Evolutionary conservation across 1,139 yeast genomes (phyloP), one percentile per base, ranked within the genome.

Genomic region (Geotrichum klebahnii): DNA sequence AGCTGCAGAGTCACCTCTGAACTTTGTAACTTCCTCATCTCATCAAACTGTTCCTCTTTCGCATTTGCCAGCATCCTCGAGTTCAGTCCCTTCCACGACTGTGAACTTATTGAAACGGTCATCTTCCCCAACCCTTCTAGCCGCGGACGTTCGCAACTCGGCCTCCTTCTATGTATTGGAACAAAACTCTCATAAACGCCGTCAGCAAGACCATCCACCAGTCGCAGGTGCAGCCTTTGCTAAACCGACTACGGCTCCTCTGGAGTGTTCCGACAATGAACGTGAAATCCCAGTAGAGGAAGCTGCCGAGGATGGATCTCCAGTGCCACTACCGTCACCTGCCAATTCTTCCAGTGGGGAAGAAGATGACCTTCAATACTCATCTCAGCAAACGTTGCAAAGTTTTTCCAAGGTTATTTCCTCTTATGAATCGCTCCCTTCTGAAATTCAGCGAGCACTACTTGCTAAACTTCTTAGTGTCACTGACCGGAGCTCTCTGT

Each of bases 401-500:
- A 44, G 16, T 20, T 44, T 44, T 36, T 35, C 41, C 5, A 35
- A 24, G n/a, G 40, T 44, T 12, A 17, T 44, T 5, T 44, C 41
- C 3, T 34, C 47, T 6, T 44, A 40, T 16, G 44, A 19, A 5
- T 35, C 47, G 9, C 41, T 44, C 10, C 47, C 47, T 12, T 12
- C 47, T 8, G 47, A 44, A 20, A 26, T 44, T 32, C 47, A 44
- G 36, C 41, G 47, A 16, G 47, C 38, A 2, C 29, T 40, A 3
- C 42, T 48, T 5, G 35, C 48, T 6, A 48, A 44, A 24, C 36
- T 48, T 9, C 35, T 48, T 2, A 36, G 37, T 9, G 38, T 42
- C 16, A 43, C 52, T 49, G 80, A 83, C 59, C 75, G 96, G 52
- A 69, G 79, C 12, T 77, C 89, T 3, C 72, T 92, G 44, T 84